Base-by-base conservation (phyloP, 805 yeast species). In the Candida ipomoeae region DNA sequence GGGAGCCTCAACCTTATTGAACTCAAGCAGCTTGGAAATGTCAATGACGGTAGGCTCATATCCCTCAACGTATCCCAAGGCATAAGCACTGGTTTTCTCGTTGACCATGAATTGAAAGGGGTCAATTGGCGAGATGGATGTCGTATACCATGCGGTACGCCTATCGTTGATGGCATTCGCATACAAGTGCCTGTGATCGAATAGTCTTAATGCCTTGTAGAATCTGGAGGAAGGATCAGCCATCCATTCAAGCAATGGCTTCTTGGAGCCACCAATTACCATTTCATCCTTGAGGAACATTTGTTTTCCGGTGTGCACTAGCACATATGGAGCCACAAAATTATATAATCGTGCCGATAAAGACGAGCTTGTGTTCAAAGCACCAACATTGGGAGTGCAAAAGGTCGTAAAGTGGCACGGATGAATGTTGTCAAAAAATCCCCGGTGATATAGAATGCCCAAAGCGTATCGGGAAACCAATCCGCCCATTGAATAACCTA, bases 401-500 rank as follows among this genome's bases (percentile, higher is more conserved):
- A 72, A 70, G 2, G 75, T 71, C 65, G 65, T 85, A 77, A 68
- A 89, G 55, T 69, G 65, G 5, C 83, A 69, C 3, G 92, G 88
- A 37, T 68, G 73, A 14, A 86, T 69, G 3, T 59, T 54, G 18
- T 77, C 73, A 63, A 84, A 85, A 52, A 73, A 71, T 6, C 76
- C 77, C 50, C 75, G 75, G 39, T 75, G 73, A 57, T 81, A 73
- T 55, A 83, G 70, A 41, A 87, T 74, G 1, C 97, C 97, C 46
- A 90, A 74, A 21, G 89, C 83, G 63, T 87, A 91, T 48, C 97
- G 71, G 0, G 89, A 74, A 31, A 91, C 80, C 32, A 91, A 68
- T 0, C 97, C 97, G 26, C 97, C 97, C 52, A 91, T 70, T 0
- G 96, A 88, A 66, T 90, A 91, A 0, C 97, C 97, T 3, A 87